Evolutionary conservation across 2,329 filamentous ascomycete species (phyloP), one percentile per base, ranked within the genome.

Genomic region (Xylariales sp.): DNA sequence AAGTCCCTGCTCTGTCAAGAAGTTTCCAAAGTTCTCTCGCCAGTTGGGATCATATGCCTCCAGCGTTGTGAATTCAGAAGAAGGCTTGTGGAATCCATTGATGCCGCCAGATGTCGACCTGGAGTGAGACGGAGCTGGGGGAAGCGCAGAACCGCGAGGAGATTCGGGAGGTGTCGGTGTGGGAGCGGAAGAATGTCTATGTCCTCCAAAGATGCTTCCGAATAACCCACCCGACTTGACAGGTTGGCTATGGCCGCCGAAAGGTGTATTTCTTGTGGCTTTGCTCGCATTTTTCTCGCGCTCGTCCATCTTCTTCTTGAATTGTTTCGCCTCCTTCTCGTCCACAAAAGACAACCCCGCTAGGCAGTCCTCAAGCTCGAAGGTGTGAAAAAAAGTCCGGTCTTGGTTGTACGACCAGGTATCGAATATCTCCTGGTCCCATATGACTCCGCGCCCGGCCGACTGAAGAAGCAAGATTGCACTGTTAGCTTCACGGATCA

Each of bases 401-500:
- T 98, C 93, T 58, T 96, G 91, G 65, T 96, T 95, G 71, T 97
- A 98, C 46, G 75, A 73, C 74, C 95, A 97, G 35, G 81, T 82
- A 52, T 98, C 91, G 67, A 95, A 98, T 53, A 98, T 88, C 65
- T 98, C 93, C 67, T 97, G 91, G 56, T 95, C 90, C 88, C 88
- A 96, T 54, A 96, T 84, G 35, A 96, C 89, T 41, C 91, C 90
- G 58, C 85, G 79, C 57, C 81, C 83, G 35, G 83, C 72, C 40
- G 88, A 76, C 83, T 91, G 56, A 31, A 4, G 38, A 11, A 12
- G 16, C 17, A 17, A 3, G n/a, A n/a, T n/a, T n/a, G n/a, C n/a
- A n/a, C 11, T 23, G 23, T 31, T 25, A 38, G 30, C 35, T 46
- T 25, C 33, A 27, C 11, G 13, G 7, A 17, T 14, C n/a, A 12